phyloP scores from a whole-genome alignment of 75 land plant genomes.

The Selaginella moellendorffii region DNA sequence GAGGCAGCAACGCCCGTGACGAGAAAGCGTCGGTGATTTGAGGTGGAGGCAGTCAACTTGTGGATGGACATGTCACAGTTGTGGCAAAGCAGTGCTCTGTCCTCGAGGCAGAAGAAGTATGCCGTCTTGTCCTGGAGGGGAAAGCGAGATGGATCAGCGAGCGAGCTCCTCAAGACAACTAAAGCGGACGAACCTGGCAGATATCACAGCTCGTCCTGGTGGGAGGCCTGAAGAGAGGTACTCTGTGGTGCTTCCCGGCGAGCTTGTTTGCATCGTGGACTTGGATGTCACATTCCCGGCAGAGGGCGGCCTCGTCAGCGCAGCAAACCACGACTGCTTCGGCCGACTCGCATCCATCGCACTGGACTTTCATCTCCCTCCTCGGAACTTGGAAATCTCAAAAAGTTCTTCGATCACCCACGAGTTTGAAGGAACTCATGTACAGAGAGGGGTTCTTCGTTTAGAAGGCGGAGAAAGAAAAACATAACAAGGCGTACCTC shows the following conservation, averaged over 20 bases:
- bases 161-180: too few species aligned
- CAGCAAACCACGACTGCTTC: slow-evolving; percentile 69
- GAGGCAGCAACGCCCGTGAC: slow-evolving; percentile 35
- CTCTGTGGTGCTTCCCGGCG: slow-evolving; percentile 61
- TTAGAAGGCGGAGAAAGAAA: too few species aligned
- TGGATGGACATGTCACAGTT: slow-evolving; percentile 64
- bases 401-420: too few species aligned
- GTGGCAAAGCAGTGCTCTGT: slow-evolving; percentile 69
- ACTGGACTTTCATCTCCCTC: slow-evolving; percentile 61
- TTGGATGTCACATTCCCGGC: slow-evolving; percentile 46
- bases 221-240: slow-evolving; percentile 27
- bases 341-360: slow-evolving; percentile 61
- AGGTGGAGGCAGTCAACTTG: slow-evolving; percentile 31
- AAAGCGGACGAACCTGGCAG: slow-evolving; percentile 43
- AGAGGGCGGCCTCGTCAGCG: slow-evolving; percentile 89
- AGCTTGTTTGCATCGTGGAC: slow-evolving; percentile 88
- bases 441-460: too few species aligned
- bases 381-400: too few species aligned
- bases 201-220: slow-evolving; percentile 55
- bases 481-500: too few species aligned
- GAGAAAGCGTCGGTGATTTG: slow-evolving; percentile 52
- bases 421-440: too few species aligned
- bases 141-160: background rate
- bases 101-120: slow-evolving; percentile 76
- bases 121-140: slow-evolving; percentile 51